A percentile compares a stretch with the other conserved stretches of the same genome.
phyloP scores from a whole-genome alignment of 164 flowering plant genomes.

The Magnolia sinica region DNA sequence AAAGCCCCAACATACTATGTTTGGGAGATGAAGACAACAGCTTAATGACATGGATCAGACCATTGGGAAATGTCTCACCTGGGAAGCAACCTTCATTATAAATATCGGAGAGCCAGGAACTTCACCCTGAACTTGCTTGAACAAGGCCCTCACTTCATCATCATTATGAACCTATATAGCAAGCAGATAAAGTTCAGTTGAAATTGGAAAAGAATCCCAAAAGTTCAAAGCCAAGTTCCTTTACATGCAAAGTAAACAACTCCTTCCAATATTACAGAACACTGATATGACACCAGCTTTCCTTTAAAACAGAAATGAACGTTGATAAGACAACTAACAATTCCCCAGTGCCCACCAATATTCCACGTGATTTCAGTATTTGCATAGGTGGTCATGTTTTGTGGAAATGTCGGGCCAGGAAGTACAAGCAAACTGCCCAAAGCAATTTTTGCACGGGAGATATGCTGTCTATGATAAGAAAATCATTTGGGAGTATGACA shows the following conservation, averaged over 20 bases:
- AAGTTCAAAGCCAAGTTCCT: neutral
- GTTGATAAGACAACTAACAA: neutral
- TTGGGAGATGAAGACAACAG: neutral
- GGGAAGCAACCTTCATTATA: slow-evolving; percentile 98
- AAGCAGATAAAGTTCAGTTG: neutral
- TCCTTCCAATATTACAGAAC: neutral
- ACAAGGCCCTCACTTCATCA: slow-evolving; percentile 95
- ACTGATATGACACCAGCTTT: neutral
- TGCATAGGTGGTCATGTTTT: neutral
- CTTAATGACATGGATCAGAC: neutral
- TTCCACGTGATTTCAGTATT: neutral
- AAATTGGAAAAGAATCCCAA: neutral
- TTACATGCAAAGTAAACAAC: neutral
- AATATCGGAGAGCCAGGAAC: slow-evolving; percentile 99
- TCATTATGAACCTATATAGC: slow-evolving; percentile 87
- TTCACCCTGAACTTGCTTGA: slow-evolving; percentile 99
- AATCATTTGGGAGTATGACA: neutral
- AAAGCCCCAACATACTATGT: neutral
- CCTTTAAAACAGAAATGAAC: neutral
- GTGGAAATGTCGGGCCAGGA: neutral
- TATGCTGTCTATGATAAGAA: neutral
- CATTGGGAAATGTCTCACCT: slow-evolving; percentile 47
- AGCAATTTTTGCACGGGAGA: neutral
- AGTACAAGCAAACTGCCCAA: neutral
- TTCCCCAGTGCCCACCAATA: no score